Base-by-base conservation (phyloP, 345 rosid species). In the Trapa incisa region DNA sequence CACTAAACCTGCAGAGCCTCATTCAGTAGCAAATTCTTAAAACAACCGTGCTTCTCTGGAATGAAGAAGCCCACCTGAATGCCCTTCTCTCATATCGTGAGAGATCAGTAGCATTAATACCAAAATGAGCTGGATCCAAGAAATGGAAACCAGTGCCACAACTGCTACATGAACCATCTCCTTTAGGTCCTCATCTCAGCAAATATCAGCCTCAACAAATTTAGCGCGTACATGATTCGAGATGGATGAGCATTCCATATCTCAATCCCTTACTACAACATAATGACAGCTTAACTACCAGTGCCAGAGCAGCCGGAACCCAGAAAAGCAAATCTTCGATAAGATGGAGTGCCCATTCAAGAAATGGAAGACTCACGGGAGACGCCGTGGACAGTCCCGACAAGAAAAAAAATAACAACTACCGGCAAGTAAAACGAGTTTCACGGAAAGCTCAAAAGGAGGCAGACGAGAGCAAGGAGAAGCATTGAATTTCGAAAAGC, bases 301-400 rank as follows among this genome's bases (percentile, higher is more conserved):
- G 60, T 22, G 35, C 60, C 29, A 11, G 60, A n/a, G 16, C 37
- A 58, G 63, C n/a, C n/a, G 63, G 37, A 58, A 32, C 5, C 63
- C 11, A 32, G 11, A 47, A 74, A 65, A 65, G 47, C 65, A 33
- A 67, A 48, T 47, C 4, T 42, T 11, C 61, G 68, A 63, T 69
- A 62, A 65, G 63, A 45, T 2, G n/a, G 42, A 70, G 41, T 41
- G 52, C 52, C 14, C 22, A 65, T 57, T 47, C 66, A 52, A 22
- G n/a, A n/a, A 61, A 37, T 1, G 61, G 53, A 56, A 45, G n/a
- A 82, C 94, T 82, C 78, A 91, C 97, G 71, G 96, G 96, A 74
- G 97, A 91, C 17, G 96, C 90, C n/a, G 14, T 47, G 53, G 53
- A 47, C 53, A 11, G 16, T 17, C 3, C 56, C 56, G 14, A 29